Base-by-base conservation (phyloP, 495 filamentous ascomycete species). In the Cetradonia linearis region DNA sequence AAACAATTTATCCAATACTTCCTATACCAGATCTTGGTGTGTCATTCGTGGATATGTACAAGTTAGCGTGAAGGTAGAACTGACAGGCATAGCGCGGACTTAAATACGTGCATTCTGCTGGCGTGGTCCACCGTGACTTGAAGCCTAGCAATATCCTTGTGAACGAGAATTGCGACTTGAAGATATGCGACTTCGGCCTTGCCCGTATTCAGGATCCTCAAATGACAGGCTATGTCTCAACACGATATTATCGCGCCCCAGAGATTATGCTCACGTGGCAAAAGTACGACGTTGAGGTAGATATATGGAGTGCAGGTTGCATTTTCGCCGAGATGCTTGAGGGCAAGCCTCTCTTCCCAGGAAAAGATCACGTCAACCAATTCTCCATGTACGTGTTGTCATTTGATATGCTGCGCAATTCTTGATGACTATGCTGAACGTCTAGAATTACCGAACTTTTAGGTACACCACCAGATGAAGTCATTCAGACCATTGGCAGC, bases 221-320 rank as follows among this genome's bases (percentile, higher is more conserved):
- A 74, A 98, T 98, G 93, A 98, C 93, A 42, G 93, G 93, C 67
- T 98, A 98, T 69, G 93, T 98, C 46, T 98, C 93, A 53, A 98
- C 93, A 55, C 81, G 93, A 76, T 98, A 98, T 79, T 98, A 98
- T 77, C 86, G 93, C 54, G 93, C 93, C 5, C 93, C 93, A 18
- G 93, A 98, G 74, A 98, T 98, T 70, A 98, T 98, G 93, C 89
- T 98, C 67, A 98, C 93, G 48, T 98, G 93, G 93, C 93, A 98
- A 73, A 98, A 97, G 75, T 98, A 98, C 74, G 93, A 98, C 67
- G 89, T 96, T 48, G 94, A 97, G 77, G 93, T 98, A 55, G 93
- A 98, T 72, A 96, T 98, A 68, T 98, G 93, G 93, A 96, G 92
- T 69, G 92, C 94, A 11, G 93, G 92, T 58, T 98, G 93, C 74